Evolutionary conservation across 805 yeast genomes (phyloP).

Genomic region (Saturnispora serradocipensis): DNA sequence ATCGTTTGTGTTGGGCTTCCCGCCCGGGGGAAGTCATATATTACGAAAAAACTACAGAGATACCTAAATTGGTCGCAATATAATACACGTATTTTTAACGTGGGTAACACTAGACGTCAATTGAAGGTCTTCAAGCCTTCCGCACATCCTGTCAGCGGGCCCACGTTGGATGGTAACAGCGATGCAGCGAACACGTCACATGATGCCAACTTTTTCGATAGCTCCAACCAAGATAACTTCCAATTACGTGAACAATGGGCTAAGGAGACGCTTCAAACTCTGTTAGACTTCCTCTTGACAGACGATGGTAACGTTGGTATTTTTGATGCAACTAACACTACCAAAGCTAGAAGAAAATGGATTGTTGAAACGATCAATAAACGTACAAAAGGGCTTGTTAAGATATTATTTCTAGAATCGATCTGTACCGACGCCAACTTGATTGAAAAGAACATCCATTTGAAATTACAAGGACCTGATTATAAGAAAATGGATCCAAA

Average conservation of each 20-base stretch:
- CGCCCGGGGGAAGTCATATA: conserved; percentile 68
- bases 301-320: conserved; percentile 43
- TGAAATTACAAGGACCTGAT: conserved; percentile 90
- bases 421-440: conserved; percentile 73
- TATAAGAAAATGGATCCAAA: conserved; percentile 78
- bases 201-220: conserved; percentile 34
- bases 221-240: conserved; percentile 31
- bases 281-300: conserved; percentile 34
- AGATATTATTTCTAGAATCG: conserved; percentile 52
- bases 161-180: conserved; percentile 13
- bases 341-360: conserved; percentile 35
- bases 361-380: conserved; percentile 30
- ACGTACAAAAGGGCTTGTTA: conserved; percentile 26
- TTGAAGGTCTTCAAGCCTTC: conserved; percentile 35
- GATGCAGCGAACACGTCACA: conserved; percentile 24
- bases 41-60: conserved; percentile 53
- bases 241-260: conserved; percentile 44
- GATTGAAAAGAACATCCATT: conserved; percentile 72
- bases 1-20: conserved; percentile 70
- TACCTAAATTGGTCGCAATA: conserved; percentile 54
- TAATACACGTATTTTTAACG: conserved; percentile 59
- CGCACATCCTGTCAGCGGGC: conserved; percentile 29
- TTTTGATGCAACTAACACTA: conserved; percentile 55
- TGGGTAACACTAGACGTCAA: conserved; percentile 62
- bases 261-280: conserved; percentile 37